Conservation (phyloP, 139 green algal species). For the Astrephomene gubernaculifera region DNA sequence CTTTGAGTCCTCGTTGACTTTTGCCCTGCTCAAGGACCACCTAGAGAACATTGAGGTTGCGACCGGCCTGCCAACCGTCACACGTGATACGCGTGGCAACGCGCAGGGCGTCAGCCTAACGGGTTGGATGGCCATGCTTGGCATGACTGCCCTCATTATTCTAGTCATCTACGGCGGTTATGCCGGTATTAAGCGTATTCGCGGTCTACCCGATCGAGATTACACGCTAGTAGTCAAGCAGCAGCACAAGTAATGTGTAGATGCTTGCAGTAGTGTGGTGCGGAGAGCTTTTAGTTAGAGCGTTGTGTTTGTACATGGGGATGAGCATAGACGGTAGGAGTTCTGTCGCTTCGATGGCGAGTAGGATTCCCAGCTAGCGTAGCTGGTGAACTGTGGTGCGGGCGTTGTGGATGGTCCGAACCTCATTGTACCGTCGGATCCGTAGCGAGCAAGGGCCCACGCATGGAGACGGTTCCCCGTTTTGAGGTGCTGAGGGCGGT, state of each 20-base stretch:
- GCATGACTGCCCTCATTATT: constrained; percentile 53
- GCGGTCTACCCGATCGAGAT: constrained; percentile 32
- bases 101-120: constrained; percentile 66
- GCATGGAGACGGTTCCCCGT: too few species aligned
- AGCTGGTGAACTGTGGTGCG: too few species aligned
- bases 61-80: constrained; percentile 49
- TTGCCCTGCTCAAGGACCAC: constrained; percentile 56
- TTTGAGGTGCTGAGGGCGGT: too few species aligned
- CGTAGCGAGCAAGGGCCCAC: too few species aligned
- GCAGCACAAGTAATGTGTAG: neutral
- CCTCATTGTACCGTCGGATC: too few species aligned
- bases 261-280: too few species aligned
- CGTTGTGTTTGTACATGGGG: too few species aligned
- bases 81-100: constrained; percentile 40
- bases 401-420: too few species aligned
- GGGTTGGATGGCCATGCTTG: constrained; percentile 63
- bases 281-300: too few species aligned
- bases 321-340: too few species aligned
- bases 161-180: constrained; percentile 45
- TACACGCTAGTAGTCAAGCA: constrained; percentile 35
- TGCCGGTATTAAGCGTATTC: constrained; percentile 22
- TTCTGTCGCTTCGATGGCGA: too few species aligned
- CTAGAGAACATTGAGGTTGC: constrained; percentile 58
- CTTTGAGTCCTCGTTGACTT: constrained; percentile 48
- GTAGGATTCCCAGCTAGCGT: too few species aligned